Percentiles rank a stretch among this genome's conserved stretches.
Evolutionary conservation across 257 asterid genomes (phyloP).

Genomic region (Plantago elongata): DNA sequence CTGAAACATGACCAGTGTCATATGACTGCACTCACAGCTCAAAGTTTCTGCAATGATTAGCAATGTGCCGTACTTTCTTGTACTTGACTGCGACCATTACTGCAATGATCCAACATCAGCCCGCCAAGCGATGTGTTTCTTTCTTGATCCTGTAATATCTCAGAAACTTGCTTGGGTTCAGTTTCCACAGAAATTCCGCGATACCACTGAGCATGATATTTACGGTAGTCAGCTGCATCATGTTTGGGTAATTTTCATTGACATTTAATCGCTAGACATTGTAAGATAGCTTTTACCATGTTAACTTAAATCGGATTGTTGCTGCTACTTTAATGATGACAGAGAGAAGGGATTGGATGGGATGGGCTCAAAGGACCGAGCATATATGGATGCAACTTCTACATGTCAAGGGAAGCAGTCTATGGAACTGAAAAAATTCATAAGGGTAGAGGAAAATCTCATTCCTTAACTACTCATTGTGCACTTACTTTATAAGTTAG

Average conservation of each 20-base stretch:
- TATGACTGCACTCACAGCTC: constrained; percentile 36
- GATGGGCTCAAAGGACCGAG: constrained; percentile 56
- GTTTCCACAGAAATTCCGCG: constrained; percentile 60
- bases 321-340: neutral
- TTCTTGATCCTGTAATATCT: constrained; percentile 36
- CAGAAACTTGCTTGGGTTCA: constrained; percentile 54
- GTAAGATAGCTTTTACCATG: neutral
- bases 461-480: neutral
- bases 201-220: constrained; percentile 44
- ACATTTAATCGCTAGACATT: too few relatives aligned
- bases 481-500: neutral
- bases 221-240: constrained; percentile 34
- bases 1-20: neutral
- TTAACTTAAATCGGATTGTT: neutral
- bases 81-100: constrained; percentile 51
- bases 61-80: constrained; percentile 62
- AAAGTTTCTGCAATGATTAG: constrained; percentile 59
- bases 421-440: constrained; percentile 29
- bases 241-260: constrained; percentile 25
- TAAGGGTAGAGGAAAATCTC: constrained; percentile 21
- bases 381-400: constrained; percentile 47
- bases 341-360: constrained; percentile 43
- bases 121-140: constrained; percentile 55
- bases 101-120: constrained; percentile 51
- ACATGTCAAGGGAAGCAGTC: constrained; percentile 46